Evolutionary conservation across 2,329 filamentous ascomycete genomes (phyloP), one percentile per base, ranked within the genome.

Genomic region (Botrytis tulipae): DNA sequence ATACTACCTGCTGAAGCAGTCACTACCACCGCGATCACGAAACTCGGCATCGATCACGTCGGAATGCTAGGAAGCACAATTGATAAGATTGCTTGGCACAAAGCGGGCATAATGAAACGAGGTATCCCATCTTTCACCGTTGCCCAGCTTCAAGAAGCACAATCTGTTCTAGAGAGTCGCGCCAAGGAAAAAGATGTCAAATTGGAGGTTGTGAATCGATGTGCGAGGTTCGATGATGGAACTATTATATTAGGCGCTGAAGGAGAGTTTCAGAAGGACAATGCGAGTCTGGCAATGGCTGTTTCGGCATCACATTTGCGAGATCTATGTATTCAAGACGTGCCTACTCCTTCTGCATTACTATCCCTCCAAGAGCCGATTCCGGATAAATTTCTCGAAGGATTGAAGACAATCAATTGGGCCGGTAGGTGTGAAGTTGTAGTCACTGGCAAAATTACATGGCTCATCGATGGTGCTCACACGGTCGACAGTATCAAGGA

Each of bases 391-490:
- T 92, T 97, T 80, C 83, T 89, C 42, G 85, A 86, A 14, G 95
- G 94, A 0, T 84, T 98, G 1, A 90, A 95, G 81, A 84, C 88
- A 76, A 92, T 93, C 1, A 87, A 89, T 5, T 92, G 94, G 84
- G 89, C 93, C 40, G 96, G 95, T 5, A 87, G 96, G 57, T 98
- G 95, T 80, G 88, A 91, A 77, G 83, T 87, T 70, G 86, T 87
- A 76, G 77, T 82, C 6, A 87, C 89, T 74, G 85, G 84, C 3
- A 85, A 86, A 54, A 85, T 97, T 16, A 86, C 86, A 40, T 99
- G 95, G 94, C 91, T 94, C 79, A 89, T 99, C n/a, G 96, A 99
- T 80, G 95, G 95, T 14, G 96, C 94, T 1, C 96, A 99, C 82
- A 98, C 95, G 0, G 85, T 92, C 3, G 95, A 98, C 80, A 97